Percentiles rank a stretch among this genome's conserved stretches.
These are phyloP conservation scores for Pleurotus sapidus DNA, from an alignment of 768 basidiomycete genomes.

Conservation along the genomic window DNA sequence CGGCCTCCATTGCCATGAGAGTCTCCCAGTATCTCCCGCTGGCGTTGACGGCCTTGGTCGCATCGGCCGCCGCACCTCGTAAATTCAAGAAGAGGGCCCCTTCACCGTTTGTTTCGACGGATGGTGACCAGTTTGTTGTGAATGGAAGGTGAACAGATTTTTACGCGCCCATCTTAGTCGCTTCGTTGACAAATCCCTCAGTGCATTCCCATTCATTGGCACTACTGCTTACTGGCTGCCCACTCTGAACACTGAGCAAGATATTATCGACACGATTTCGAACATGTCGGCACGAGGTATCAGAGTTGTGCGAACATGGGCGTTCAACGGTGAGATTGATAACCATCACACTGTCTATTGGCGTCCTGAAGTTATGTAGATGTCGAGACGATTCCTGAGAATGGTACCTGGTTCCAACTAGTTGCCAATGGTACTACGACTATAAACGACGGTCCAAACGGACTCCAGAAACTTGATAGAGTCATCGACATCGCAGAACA, in stretches of 20 bases:
- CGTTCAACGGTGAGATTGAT: slow-evolving; percentile 54
- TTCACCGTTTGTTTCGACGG: slow-evolving; percentile 41
- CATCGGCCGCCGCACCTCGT: slow-evolving; percentile 29
- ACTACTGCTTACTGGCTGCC: slow-evolving; percentile 72
- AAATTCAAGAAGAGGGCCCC: slow-evolving; percentile 25
- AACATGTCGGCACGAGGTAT: slow-evolving; percentile 56
- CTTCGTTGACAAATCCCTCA: slow-evolving; percentile 12
- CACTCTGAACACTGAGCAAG: slow-evolving; percentile 46
- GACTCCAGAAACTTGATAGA: slow-evolving; percentile 43
- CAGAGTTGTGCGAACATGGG: slow-evolving; percentile 66
- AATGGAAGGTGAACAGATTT: slow-evolving; percentile 45
- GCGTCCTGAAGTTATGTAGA: slow-evolving; percentile 27
- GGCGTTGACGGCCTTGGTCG: slow-evolving; percentile 22
- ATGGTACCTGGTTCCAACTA: slow-evolving; percentile 65
- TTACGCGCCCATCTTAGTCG: no score
- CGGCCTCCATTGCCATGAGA: not conserved
- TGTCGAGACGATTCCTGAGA: slow-evolving; percentile 47
- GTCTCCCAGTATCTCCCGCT: slow-evolving; percentile 1
- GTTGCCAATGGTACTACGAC: slow-evolving; percentile 49
- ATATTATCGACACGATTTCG: slow-evolving; percentile 55
- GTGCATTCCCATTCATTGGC: slow-evolving; percentile 41
- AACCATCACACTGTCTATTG: not conserved
- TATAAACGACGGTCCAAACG: slow-evolving; percentile 45
- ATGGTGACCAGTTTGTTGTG: slow-evolving; percentile 44
- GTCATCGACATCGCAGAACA: slow-evolving; percentile 38